Conservation (phyloP, 129 eudicot species). For the Lonicera japonica region DNA sequence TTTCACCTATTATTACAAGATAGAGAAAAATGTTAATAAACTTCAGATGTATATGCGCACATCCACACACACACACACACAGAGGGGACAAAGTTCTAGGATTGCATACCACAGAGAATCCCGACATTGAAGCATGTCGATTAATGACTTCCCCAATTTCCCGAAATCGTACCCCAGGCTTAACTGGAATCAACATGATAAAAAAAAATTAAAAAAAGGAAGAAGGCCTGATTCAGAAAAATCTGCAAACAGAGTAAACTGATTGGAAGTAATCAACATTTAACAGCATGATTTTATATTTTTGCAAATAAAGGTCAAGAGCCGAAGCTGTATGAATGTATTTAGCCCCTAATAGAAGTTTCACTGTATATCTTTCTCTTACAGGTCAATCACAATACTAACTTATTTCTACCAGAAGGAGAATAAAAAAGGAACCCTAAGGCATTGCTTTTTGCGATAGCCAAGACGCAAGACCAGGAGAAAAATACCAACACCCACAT, state of each 20-base stretch:
- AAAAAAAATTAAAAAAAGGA: neutral
- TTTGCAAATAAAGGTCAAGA: neutral
- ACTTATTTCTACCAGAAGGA: too few species aligned
- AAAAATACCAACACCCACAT: too few species aligned
- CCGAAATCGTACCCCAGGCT: conserved; percentile 95
- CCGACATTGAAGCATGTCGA: conserved; percentile 94
- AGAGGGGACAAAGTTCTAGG: neutral
- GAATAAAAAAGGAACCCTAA: too few species aligned
- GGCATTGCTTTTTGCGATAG: too few species aligned
- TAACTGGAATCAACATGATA: conserved; percentile 33
- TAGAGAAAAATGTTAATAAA: neutral
- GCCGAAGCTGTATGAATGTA: neutral
- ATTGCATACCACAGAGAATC: conserved; percentile 72
- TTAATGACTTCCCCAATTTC: conserved; percentile 88
- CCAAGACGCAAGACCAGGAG: neutral
- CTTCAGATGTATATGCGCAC: neutral
- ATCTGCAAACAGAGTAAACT: neutral
- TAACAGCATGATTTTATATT: neutral
- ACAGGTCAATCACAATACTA: neutral
- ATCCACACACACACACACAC: neutral
- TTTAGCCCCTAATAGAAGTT: neutral
- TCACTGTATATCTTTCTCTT: neutral
- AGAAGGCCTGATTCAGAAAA: neutral
- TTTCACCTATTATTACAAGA: conserved; percentile 46
- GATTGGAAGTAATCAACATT: neutral